Conservation (phyloP, 768 basidiomycete genomes). For the Amanita jacksonii region DNA sequence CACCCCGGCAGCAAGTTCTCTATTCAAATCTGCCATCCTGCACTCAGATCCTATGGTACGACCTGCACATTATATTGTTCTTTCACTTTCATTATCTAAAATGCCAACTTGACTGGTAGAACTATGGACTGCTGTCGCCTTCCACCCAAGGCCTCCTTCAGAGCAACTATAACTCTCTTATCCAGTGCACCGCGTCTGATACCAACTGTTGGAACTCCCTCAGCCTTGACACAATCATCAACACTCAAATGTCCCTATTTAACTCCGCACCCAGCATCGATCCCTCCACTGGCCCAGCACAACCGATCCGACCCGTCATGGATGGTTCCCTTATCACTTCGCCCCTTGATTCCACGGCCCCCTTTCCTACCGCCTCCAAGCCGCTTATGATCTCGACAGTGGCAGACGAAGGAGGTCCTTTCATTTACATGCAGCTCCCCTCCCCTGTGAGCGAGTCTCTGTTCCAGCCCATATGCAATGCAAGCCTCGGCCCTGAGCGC, state of each 20-base stretch:
- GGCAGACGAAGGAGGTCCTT: constrained; percentile 59
- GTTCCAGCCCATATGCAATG: constrained; percentile 30
- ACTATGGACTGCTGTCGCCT: constrained; percentile 59
- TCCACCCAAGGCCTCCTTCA: constrained; percentile 47
- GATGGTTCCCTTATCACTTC: constrained; percentile 65
- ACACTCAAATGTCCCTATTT: constrained; percentile 39
- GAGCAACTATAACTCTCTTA: constrained; percentile 36
- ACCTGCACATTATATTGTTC: not conserved
- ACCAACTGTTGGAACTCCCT: constrained; percentile 41
- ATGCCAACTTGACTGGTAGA: constrained; percentile 27
- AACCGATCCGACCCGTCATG: constrained; percentile 57
- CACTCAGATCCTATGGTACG: constrained; percentile 85
- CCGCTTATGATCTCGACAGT: constrained; percentile 66
- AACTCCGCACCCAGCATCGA: constrained; percentile 34
- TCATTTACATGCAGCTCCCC: constrained; percentile 40
- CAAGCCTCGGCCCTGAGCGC: constrained; percentile 38
- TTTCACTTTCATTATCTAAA: not conserved
- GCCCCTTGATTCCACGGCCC: constrained; percentile 48
- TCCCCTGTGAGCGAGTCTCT: constrained; percentile 26
- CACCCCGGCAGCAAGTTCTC: constrained; percentile 53
- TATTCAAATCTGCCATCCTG: constrained; percentile 72
- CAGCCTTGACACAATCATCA: constrained; percentile 41
- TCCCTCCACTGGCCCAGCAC: constrained; percentile 39
- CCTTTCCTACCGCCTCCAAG: constrained; percentile 54
- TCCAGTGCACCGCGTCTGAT: constrained; percentile 37